Base-by-base conservation (phyloP, 352 stramenopile species). In the Globisporangium splendens region DNA sequence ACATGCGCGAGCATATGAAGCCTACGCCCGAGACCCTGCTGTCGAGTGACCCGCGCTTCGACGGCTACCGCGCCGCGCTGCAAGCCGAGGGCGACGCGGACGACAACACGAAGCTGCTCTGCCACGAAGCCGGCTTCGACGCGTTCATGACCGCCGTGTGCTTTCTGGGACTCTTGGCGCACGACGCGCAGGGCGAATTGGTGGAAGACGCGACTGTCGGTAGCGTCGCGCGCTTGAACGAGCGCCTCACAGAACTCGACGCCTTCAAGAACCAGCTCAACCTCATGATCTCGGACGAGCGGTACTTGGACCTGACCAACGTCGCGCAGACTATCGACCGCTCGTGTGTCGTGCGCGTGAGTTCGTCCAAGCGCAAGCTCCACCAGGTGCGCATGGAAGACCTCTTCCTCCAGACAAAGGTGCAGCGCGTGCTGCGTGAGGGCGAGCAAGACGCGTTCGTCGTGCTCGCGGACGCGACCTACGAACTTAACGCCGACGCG, bases 101-200 rank as follows among this genome's bases (percentile, higher is more conserved):
- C 2, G 69, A 77, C 31, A 83, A 8, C 28, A 10, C 28, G 28
- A 35, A 75, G n/a, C 47, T 79, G 53, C 61, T 92, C 22, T 89
- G 80, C 38, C 85, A 95, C 62, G 85, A 95, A 58, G 85, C 85
- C n/a, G 85, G 85, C 41, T 95, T 91, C 50, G 85, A 95, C 42
- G 83, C 85, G 17, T 89, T 91, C 66, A 93, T 95, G 83, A 95
- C 85, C 2, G 76, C 70, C 46, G 73, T 91, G 35, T 89, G 83
- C 55, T 93, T 90, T 62, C 60, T 93, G 20, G 81, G 81, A 35
- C 59, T 93, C 18, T 56, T 89, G 38, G 77, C 75, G 0, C 77
- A 89, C 44, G 74, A 88, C 41, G 60, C 69, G 41, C 72, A 83
- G 18, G 79, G 79, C 35, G 70, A 81, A 31, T 24, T 88, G 38